A percentile compares a stretch with the other conserved stretches of the same genome.
Evolutionary conservation across 2,329 filamentous ascomycete species (phyloP).

Genomic region (Alternaria sp.): DNA sequence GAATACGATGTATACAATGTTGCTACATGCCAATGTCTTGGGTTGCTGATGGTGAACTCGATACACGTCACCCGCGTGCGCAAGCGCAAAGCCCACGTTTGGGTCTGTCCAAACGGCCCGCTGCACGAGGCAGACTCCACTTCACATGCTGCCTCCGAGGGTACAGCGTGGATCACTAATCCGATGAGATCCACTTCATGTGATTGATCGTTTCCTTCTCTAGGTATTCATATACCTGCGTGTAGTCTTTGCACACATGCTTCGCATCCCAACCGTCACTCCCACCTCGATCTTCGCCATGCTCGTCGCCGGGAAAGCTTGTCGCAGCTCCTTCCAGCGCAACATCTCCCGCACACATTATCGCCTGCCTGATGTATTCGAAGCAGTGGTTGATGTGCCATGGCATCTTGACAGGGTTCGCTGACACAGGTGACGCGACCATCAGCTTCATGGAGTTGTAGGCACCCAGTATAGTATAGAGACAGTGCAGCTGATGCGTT

Average conservation of each 20-base stretch:
- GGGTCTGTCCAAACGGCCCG: neutral
- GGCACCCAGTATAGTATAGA: conserved; percentile 42
- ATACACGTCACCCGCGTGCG: neutral
- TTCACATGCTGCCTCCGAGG: conserved; percentile 6
- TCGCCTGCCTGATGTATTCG: conserved; percentile 42
- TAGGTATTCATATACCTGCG: conserved; percentile 38
- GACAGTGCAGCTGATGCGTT: conserved; percentile 44
- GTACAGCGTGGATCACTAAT: neutral
- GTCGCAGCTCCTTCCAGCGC: conserved; percentile 43
- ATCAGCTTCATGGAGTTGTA: conserved; percentile 37
- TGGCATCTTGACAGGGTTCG: conserved; percentile 33
- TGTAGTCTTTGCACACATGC: conserved; percentile 44
- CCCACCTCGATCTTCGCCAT: conserved; percentile 38
- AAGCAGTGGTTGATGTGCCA: conserved; percentile 47
- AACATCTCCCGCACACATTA: conserved; percentile 45
- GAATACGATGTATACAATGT: neutral
- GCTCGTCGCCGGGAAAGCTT: conserved; percentile 33
- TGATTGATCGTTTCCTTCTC: conserved; percentile 37
- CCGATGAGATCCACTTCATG: conserved; percentile 38
- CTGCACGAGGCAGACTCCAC: neutral
- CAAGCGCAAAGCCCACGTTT: neutral
- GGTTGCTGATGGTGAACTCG: neutral
- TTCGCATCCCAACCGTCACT: conserved; percentile 45
- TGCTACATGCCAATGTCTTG: neutral
- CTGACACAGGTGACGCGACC: conserved; percentile 7